phyloP scores from a whole-genome alignment of 83 land plant genomes.

The Picea engelmannii region DNA sequence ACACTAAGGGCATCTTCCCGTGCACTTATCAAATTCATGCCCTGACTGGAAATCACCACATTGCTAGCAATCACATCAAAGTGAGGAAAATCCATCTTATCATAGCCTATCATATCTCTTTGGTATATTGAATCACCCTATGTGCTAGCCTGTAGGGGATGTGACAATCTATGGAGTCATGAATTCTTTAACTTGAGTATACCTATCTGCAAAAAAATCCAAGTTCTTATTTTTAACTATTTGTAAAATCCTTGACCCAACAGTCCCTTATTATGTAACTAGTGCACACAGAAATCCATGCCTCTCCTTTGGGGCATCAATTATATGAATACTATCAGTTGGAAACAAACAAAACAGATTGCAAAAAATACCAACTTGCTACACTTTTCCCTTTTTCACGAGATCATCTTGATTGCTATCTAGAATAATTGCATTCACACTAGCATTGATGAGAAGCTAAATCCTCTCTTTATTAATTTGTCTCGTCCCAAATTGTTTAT shows the following conservation, averaged over 20 bases:
- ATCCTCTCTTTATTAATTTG: no score
- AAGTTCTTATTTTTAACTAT: slow-evolving; percentile 55
- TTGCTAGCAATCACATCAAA: slow-evolving; percentile 92
- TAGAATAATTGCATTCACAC: no score
- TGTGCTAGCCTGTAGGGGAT: slow-evolving; percentile 68
- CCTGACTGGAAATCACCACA: slow-evolving; percentile 79
- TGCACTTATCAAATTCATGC: slow-evolving; percentile 82
- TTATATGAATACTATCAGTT: slow-evolving; percentile 34
- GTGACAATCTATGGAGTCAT: slow-evolving; percentile 43
- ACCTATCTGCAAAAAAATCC: slow-evolving; percentile 31
- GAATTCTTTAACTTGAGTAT: slow-evolving; percentile 38
- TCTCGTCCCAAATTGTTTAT: no score
- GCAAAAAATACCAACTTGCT: slow-evolving; percentile 49
- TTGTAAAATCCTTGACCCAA: slow-evolving; percentile 66
- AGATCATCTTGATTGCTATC: slow-evolving; percentile 47
- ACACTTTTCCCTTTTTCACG: slow-evolving; percentile 58
- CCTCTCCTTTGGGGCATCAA: slow-evolving; percentile 26
- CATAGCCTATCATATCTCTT: slow-evolving; percentile 82
- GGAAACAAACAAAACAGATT: slow-evolving; percentile 51
- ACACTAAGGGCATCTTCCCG: slow-evolving; percentile 93
- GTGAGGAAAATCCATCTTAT: slow-evolving; percentile 66
- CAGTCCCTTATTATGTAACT: slow-evolving; percentile 58
- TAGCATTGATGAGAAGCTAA: no score
- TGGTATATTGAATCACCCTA: slow-evolving; percentile 90
- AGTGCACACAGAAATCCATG: slow-evolving; percentile 38